Evolutionary conservation across 257 asterid species (phyloP), one percentile per base, ranked within the genome.

Genomic region (Solanum bukasovii): DNA sequence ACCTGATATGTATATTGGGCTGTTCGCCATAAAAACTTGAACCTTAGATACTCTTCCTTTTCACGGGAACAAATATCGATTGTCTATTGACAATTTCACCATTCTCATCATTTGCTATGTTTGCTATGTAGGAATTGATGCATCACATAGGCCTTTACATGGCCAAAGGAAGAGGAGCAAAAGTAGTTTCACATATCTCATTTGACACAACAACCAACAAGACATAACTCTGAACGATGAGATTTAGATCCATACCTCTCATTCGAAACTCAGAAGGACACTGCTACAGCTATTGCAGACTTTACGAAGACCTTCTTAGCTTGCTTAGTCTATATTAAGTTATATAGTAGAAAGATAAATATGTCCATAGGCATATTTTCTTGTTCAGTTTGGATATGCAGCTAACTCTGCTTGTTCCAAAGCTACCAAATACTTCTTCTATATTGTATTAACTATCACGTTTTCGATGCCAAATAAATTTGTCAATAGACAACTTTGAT

Each of bases 161-260:
- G 74, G 96, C 98, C 87, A 93, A 93, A 91, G 89, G 96, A 93
- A 92, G 99, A 91, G 99, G 99, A 87, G 99, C 99, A 86, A 94
- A 90, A 93, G 88, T 95, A 87, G 98, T 92, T 85, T 95, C 96
- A 40, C 91, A 91, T 88, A 93, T 96, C 87, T 90, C 91, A 2
- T 92, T 95, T 46, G 92, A 6, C 35, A 33, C 73, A 61, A 87
- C 87, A 25, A 29, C 67, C n/a, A 83, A 83, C 90, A 70, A 86
- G 88, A 61, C 68, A 49, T 75, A 38, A 72, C 81, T 23, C 5
- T 27, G 29, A 67, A 35, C 33, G 6, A 31, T 21, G 38, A 27
- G 25, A 29, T 65, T 56, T 29, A n/a, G 38, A 79, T 79, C 84
- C 67, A 44, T 29, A 44, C 5, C 18, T 79, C 37, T 34, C 37